These are phyloP conservation scores for Candida sanyiensis DNA, from an alignment of 805 yeast genomes.

Conservation along the genomic window DNA sequence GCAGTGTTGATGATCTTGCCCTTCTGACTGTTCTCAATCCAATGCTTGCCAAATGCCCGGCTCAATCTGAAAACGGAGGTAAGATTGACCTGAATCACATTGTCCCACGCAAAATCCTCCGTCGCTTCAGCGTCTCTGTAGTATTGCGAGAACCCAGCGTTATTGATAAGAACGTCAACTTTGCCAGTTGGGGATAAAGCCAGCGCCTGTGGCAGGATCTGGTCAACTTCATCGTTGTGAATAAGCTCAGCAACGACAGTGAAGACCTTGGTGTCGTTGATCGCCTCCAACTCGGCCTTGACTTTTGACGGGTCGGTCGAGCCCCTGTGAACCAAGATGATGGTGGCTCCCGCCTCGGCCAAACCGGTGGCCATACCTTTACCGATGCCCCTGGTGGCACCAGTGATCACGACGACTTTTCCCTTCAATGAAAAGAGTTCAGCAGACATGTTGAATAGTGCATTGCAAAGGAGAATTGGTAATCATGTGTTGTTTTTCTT, in stretches of 20 bases:
- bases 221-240: slow-evolving; percentile 19
- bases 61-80: slow-evolving; percentile 77
- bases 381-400: slow-evolving; percentile 80
- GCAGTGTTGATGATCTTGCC: slow-evolving; percentile 85
- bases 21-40: slow-evolving; percentile 45
- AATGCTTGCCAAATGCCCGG: slow-evolving; percentile 57
- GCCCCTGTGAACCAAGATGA: slow-evolving; percentile 36
- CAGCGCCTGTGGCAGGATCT: slow-evolving; percentile 33
- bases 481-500: too few relatives aligned
- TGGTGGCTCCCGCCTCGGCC: slow-evolving; percentile 84
- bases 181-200: slow-evolving; percentile 54
- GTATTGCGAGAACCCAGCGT: slow-evolving; percentile 81
- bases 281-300: slow-evolving; percentile 34
- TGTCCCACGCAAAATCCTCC: slow-evolving; percentile 49
- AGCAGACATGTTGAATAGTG: slow-evolving; percentile 16
- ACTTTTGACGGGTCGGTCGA: slow-evolving; percentile 17
- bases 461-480: too few relatives aligned
- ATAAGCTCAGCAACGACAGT: slow-evolving; percentile 36
- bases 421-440: slow-evolving; percentile 76
- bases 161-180: slow-evolving; percentile 78
- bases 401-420: slow-evolving; percentile 76
- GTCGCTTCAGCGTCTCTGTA: slow-evolving; percentile 41
- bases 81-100: slow-evolving; percentile 66
- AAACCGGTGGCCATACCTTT: slow-evolving; percentile 72
- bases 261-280: slow-evolving; percentile 47